Evolutionary conservation across 768 basidiomycete species (phyloP).

Genomic region (Coprinopsis strossmayeri): DNA sequence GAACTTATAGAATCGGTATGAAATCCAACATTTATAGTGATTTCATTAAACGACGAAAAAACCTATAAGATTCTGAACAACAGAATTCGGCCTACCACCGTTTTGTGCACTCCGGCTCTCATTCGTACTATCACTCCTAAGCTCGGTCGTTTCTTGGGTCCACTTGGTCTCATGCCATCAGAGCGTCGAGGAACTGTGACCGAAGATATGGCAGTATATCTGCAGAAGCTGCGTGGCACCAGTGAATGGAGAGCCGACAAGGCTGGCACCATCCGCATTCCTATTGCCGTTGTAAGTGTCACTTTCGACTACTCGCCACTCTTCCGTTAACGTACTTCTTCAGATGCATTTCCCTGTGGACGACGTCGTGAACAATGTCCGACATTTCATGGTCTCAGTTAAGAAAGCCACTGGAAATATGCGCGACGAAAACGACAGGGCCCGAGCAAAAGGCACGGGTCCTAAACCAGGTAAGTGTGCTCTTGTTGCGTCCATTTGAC

Average conservation of each 20-base stretch:
- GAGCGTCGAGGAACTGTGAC: conserved; percentile 92
- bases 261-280: conserved; percentile 73
- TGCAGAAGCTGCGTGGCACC: conserved; percentile 71
- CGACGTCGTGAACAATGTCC: conserved; percentile 75
- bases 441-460: conserved; percentile 28
- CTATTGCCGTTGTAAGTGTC: conserved; percentile 64
- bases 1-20: conserved; percentile 85
- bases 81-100: conserved; percentile 72
- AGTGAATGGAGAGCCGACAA: conserved; percentile 94
- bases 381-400: conserved; percentile 67
- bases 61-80: conserved; percentile 61
- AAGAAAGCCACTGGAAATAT: conserved; percentile 70
- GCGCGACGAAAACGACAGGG: conserved; percentile 43
- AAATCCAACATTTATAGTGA: conserved; percentile 13
- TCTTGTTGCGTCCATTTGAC: conserved; percentile 13
- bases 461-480: conserved; percentile 41
- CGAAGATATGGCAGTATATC: conserved; percentile 78
- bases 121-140: conserved; percentile 73
- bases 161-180: conserved; percentile 92
- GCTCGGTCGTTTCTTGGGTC: conserved; percentile 75
- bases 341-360: conserved; percentile 71
- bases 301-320: background rate
- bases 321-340: background rate
- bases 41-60: background rate
- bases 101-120: conserved; percentile 77